These are phyloP conservation scores for Kingdonia uniflora DNA, from an alignment of 164 flowering plant genomes.

Conservation along the genomic window DNA sequence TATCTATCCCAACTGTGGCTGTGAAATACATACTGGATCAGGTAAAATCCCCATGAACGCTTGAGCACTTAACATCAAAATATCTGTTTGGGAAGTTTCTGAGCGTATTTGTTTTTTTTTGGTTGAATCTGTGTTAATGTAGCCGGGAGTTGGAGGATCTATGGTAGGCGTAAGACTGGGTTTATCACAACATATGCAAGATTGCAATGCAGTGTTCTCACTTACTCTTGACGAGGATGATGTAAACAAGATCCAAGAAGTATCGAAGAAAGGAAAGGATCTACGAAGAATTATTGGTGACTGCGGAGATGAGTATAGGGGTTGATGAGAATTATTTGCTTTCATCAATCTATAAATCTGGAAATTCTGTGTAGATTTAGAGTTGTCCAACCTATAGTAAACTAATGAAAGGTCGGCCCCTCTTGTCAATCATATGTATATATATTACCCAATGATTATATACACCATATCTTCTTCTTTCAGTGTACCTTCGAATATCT, in stretches of 20 bases:
- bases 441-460: too few species aligned
- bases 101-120: not conserved
- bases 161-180: slow-evolving; percentile 98
- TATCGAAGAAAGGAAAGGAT: slow-evolving; percentile 59
- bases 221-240: slow-evolving; percentile 81
- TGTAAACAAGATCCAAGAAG: slow-evolving; percentile 49
- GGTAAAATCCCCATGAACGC: slow-evolving; percentile 24
- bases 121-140: slow-evolving; percentile 15
- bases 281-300: slow-evolving; percentile 80
- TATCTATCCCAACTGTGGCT: slow-evolving; percentile 81
- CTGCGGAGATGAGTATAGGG: slow-evolving; percentile 92
- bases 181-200: slow-evolving; percentile 69
- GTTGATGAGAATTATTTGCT: slow-evolving; percentile 17
- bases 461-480: too few species aligned
- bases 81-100: not conserved
- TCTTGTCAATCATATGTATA: too few species aligned
- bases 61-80: not conserved
- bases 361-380: too few species aligned
- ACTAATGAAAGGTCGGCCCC: too few species aligned
- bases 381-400: too few species aligned
- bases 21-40: slow-evolving; percentile 84
- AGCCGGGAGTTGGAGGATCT: slow-evolving; percentile 91
- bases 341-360: too few species aligned
- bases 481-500: too few species aligned
- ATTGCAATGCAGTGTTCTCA: slow-evolving; percentile 59